phyloP scores from a whole-genome alignment of 495 filamentous ascomycete genomes.

The Aspergillus heteromorphus region DNA sequence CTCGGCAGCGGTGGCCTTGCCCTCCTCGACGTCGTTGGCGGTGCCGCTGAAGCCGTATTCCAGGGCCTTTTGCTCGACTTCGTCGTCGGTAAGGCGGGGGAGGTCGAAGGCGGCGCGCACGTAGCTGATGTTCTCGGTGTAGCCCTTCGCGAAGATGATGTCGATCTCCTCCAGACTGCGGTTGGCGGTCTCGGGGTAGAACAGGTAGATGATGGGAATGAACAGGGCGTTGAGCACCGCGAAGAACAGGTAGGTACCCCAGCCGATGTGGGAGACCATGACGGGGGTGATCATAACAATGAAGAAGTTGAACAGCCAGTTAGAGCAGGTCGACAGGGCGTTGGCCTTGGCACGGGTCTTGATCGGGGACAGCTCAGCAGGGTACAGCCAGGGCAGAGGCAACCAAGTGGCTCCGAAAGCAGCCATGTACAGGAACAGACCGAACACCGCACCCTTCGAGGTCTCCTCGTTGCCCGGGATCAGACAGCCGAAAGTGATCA shows the following conservation, averaged over 20 bases:
- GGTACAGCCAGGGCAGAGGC: slow-evolving; percentile 51
- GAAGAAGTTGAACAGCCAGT: slow-evolving; percentile 79
- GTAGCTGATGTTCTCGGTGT: slow-evolving; percentile 67
- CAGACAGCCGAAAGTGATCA: slow-evolving; percentile 67
- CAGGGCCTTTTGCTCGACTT: slow-evolving; percentile 58
- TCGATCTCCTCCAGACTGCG: slow-evolving; percentile 77
- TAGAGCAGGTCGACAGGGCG: slow-evolving; percentile 67
- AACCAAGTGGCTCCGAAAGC: slow-evolving; percentile 73
- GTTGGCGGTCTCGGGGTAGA: slow-evolving; percentile 67
- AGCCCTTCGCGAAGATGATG: slow-evolving; percentile 75
- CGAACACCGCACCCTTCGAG: slow-evolving; percentile 68
- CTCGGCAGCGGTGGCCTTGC: slow-evolving; percentile 21
- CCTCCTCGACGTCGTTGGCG: slow-evolving; percentile 21
- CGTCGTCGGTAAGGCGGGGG: slow-evolving; percentile 56
- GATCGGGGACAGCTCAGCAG: slow-evolving; percentile 70
- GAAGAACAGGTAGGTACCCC: slow-evolving; percentile 80
- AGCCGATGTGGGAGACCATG: slow-evolving; percentile 61
- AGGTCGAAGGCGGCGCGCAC: slow-evolving; percentile 66
- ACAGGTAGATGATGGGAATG: slow-evolving; percentile 70
- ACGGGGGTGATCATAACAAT: slow-evolving; percentile 79
- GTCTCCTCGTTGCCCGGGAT: slow-evolving; percentile 50
- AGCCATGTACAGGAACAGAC: slow-evolving; percentile 75
- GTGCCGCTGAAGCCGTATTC: slow-evolving; percentile 53
- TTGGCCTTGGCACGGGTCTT: slow-evolving; percentile 71
- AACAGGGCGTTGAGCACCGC: slow-evolving; percentile 64